These are phyloP conservation scores for Beta macrorhiza DNA, from an alignment of 179 eudicot species.

Conservation along the genomic window DNA sequence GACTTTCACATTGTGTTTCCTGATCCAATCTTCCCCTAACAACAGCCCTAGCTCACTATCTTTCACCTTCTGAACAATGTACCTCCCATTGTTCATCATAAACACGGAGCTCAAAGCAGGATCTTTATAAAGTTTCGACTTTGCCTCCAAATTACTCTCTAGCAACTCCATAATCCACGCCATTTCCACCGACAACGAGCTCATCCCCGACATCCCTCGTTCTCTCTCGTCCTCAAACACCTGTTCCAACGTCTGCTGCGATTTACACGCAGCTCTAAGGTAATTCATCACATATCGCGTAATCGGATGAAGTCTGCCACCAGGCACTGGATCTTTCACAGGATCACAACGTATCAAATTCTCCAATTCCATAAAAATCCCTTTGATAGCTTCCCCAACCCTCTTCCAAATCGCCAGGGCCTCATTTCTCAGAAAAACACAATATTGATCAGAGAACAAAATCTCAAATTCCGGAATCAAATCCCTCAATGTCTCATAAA, in stretches of 20 bases:
- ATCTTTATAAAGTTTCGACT: constrained; percentile 72
- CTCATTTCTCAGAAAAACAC: constrained; percentile 58
- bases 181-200: constrained; percentile 68
- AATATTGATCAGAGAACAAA: constrained; percentile 74
- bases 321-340: constrained; percentile 69
- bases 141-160: constrained; percentile 82
- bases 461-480: constrained; percentile 73
- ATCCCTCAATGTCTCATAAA: constrained; percentile 77
- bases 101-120: constrained; percentile 67
- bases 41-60: constrained; percentile 70
- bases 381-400: constrained; percentile 76
- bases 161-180: constrained; percentile 86
- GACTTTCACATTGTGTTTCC: constrained; percentile 65
- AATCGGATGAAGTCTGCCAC: constrained; percentile 88
- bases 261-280: constrained; percentile 76
- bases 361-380: constrained; percentile 84
- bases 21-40: constrained; percentile 82
- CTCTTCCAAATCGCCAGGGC: constrained; percentile 73
- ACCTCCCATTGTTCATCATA: constrained; percentile 87
- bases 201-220: constrained; percentile 29
- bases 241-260: constrained; percentile 60
- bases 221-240: constrained; percentile 66
- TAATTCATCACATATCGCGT: constrained; percentile 90
- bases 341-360: constrained; percentile 85
- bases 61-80: constrained; percentile 76